A percentile compares a stretch with the other conserved stretches of the same genome.
These are phyloP conservation scores for Hypoxylon sp. DNA, from an alignment of 2,329 filamentous ascomycete genomes.

Conservation along the genomic window DNA sequence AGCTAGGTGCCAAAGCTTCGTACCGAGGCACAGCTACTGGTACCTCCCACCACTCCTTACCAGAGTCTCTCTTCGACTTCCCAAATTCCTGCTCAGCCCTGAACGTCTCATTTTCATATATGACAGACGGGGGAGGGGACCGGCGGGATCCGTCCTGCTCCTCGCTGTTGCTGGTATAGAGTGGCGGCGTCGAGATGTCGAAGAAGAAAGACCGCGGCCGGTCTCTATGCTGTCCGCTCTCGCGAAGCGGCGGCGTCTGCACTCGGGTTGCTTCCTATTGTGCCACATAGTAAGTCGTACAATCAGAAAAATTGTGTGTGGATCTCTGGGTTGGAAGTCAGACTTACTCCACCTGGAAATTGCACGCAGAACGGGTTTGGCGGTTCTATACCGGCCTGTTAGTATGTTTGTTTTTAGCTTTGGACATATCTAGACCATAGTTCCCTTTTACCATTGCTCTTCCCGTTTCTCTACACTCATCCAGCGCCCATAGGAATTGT, in stretches of 20 bases:
- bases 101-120: neutral
- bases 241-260: conserved; percentile 62
- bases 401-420: conserved; percentile 5
- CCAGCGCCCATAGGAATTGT: neutral
- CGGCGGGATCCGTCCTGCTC: conserved; percentile 2
- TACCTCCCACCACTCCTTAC: conserved; percentile 55
- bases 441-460: neutral
- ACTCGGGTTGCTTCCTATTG: conserved; percentile 65
- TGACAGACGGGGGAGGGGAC: conserved; percentile 9
- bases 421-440: neutral
- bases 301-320: neutral
- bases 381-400: conserved; percentile 18
- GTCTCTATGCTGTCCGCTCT: conserved; percentile 56
- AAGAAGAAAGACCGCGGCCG: conserved; percentile 62
- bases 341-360: conserved; percentile 57
- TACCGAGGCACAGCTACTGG: conserved; percentile 45
- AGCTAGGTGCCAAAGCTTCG: conserved; percentile 47
- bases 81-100: neutral
- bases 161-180: neutral
- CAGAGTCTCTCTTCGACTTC: conserved; percentile 13
- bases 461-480: neutral
- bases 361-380: conserved; percentile 35
- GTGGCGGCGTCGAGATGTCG: conserved; percentile 55
- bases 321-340: neutral
- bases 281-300: neutral